Evolutionary conservation across 2,329 filamentous ascomycete species (phyloP).

Genomic region (Calonectria pseudoreteaudii): DNA sequence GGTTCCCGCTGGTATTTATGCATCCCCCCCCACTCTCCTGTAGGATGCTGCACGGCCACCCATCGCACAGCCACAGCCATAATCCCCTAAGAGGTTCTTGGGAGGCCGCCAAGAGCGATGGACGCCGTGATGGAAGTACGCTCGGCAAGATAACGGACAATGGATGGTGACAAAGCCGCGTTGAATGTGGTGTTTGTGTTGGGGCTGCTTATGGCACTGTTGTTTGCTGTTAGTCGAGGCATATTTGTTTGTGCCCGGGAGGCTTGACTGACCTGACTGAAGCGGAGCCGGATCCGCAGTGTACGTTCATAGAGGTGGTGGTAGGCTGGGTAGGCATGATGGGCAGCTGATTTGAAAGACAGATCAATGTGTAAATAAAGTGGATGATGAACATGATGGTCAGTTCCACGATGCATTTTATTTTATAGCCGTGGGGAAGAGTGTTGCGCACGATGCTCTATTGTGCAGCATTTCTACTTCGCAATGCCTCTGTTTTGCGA

Average conservation of each 20-base stretch:
- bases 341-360: background rate
- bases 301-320: conserved; percentile 13
- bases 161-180: background rate
- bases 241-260: background rate
- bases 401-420: background rate
- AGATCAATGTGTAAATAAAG: background rate
- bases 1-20: background rate
- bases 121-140: conserved; percentile 10
- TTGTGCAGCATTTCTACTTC: background rate
- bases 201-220: background rate
- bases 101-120: conserved; percentile 1
- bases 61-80: background rate
- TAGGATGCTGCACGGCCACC: background rate
- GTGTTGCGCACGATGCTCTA: background rate
- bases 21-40: background rate
- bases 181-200: background rate
- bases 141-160: conserved; percentile 15
- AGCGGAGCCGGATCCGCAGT: conserved; percentile 20
- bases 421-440: background rate
- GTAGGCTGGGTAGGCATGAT: conserved; percentile 19
- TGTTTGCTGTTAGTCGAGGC: conserved; percentile 3
- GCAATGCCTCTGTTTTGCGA: background rate
- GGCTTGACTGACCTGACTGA: conserved; percentile 14
- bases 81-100: background rate
- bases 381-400: background rate